Base-by-base conservation (phyloP, 2,329 filamentous ascomycete species). In the Cercospora sp. region DNA sequence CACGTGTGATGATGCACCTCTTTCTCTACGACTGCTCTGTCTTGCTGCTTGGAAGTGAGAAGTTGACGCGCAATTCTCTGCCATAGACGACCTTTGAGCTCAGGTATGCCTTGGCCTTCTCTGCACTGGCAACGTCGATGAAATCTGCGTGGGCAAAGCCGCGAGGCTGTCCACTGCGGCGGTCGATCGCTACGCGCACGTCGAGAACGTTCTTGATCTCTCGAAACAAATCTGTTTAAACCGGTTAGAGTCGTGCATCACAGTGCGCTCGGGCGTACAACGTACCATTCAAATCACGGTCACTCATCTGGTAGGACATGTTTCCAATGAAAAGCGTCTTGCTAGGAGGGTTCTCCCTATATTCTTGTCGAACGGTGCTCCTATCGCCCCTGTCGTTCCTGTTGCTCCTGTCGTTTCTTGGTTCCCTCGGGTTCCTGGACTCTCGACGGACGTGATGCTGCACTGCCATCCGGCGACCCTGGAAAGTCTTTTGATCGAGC, bases 91-190 rank as follows among this genome's bases (percentile, higher is more conserved):
- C 79, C 79, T 87, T 87, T 23, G 81, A 79, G 63, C 79, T 71
- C 45, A 96, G 81, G 13, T 82, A 72, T 64, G 88, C 85, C 74
- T 82, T 82, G 0, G 87, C 93, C 69, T 81, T 82, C 64, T 81
- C 75, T n/a, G 92, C 91, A 69, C 87, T 87, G 70, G 88, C 85
- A 45, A 89, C 77, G 73, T 91, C 87, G 53, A 86, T 76, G 79
- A 96, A 96, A 77, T 96, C 92, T 60, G 90, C 90, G 77, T 96
- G 93, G 20, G 90, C 91, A 77, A 95, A 96, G 69, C 93, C 93
- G 78, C 91, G 86, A 42, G 91, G 91, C 81, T 91, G 90, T 57
- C 93, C 93, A 6, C 91, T 93, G 71, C 88, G 85, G 74, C 91
- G 87, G 80, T 96, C 92, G 74, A 95, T 90, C 62, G 93, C 91